Conservation (phyloP, 768 basidiomycete genomes). For the Russula dissimulans region DNA sequence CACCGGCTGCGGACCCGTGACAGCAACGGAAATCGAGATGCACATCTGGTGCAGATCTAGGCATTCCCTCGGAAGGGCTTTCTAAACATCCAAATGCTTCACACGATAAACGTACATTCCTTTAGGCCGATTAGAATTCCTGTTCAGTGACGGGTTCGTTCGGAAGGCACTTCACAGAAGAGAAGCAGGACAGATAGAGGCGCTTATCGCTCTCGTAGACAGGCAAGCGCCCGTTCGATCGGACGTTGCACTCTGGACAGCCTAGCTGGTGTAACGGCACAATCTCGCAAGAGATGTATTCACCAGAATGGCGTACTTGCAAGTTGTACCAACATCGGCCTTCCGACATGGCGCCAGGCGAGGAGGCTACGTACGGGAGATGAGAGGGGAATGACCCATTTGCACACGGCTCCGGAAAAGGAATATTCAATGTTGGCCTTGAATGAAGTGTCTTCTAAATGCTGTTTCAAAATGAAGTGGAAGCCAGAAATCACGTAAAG, state of each 20-base stretch:
- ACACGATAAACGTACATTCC: slow-evolving; percentile 42
- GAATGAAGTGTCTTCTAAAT: background rate
- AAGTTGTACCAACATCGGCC: slow-evolving; percentile 78
- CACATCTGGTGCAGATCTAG: slow-evolving; percentile 70
- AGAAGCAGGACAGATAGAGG: slow-evolving; percentile 34
- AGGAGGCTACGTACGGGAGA: slow-evolving; percentile 51
- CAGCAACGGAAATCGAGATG: slow-evolving; percentile 42
- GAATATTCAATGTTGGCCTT: slow-evolving; percentile 63
- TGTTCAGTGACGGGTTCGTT: background rate
- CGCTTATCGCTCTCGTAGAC: slow-evolving; percentile 53
- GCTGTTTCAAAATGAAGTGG: background rate
- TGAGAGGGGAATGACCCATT: slow-evolving; percentile 88
- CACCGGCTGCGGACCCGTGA: slow-evolving; percentile 85
- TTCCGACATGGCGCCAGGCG: slow-evolving; percentile 51
- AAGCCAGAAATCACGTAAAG: slow-evolving; percentile 8
- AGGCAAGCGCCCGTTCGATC: slow-evolving; percentile 81
- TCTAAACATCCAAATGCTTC: slow-evolving; percentile 71
- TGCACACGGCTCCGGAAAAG: slow-evolving; percentile 36
- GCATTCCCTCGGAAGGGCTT: slow-evolving; percentile 35
- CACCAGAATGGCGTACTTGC: slow-evolving; percentile 56
- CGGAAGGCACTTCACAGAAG: slow-evolving; percentile 51
- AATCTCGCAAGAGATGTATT: slow-evolving; percentile 42
- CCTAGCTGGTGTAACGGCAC: slow-evolving; percentile 32
- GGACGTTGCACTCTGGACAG: slow-evolving; percentile 61
- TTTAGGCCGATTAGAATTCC: background rate